Conservation (phyloP, 805 yeast genomes). For the Lipomyces mesembrius region DNA sequence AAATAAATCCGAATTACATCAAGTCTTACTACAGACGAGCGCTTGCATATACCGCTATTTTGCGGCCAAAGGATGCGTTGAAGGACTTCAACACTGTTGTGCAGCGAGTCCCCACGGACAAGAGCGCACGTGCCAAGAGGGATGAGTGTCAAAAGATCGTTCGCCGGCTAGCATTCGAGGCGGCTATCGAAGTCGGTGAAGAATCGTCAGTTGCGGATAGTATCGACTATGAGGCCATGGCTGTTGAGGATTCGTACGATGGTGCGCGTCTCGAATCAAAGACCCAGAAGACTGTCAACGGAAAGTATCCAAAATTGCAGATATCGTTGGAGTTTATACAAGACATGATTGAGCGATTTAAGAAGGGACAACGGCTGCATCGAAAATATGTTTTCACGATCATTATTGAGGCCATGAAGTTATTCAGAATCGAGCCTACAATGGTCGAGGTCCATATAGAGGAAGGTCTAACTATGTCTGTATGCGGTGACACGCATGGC, state of each 20-base stretch:
- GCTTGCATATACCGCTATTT: slow-evolving; percentile 72
- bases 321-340: slow-evolving; percentile 61
- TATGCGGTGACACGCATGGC: slow-evolving; percentile 98
- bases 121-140: slow-evolving; percentile 63
- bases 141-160: slow-evolving; percentile 67
- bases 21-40: slow-evolving; percentile 91
- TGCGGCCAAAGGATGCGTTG: slow-evolving; percentile 75
- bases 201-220: slow-evolving; percentile 55
- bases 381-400: slow-evolving; percentile 83
- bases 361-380: slow-evolving; percentile 74
- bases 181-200: slow-evolving; percentile 80
- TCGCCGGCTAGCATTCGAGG: slow-evolving; percentile 77
- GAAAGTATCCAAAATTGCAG: slow-evolving; percentile 44
- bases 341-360: slow-evolving; percentile 70
- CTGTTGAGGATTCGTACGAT: slow-evolving; percentile 58
- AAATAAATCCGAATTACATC: slow-evolving; percentile 64
- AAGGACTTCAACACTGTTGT: slow-evolving; percentile 69
- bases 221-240: slow-evolving; percentile 53
- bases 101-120: slow-evolving; percentile 67
- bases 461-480: slow-evolving; percentile 60
- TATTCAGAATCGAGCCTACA: slow-evolving; percentile 69
- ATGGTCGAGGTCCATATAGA: slow-evolving; percentile 67
- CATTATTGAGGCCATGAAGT: slow-evolving; percentile 67
- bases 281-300: slow-evolving; percentile 36
- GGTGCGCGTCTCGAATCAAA: slow-evolving; percentile 58